These are phyloP conservation scores for Acanthamoeba rhysodes DNA, from an alignment of 208 protist species.

Conservation along the genomic window DNA sequence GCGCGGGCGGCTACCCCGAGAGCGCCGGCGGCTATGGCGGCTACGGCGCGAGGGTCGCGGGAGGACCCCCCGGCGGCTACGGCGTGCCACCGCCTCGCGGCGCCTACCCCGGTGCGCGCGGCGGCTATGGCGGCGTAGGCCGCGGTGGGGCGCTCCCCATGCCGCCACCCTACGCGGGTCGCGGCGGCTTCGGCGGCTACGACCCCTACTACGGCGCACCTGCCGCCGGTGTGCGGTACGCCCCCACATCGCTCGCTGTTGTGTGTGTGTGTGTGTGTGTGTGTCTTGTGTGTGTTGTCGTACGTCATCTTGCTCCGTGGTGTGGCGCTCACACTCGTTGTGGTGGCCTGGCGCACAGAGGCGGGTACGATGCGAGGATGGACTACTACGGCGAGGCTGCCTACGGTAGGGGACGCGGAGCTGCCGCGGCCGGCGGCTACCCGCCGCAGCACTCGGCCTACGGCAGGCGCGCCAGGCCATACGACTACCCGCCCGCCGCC, in stretches of 20 bases:
- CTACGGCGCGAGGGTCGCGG: not conserved
- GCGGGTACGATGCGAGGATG: not conserved
- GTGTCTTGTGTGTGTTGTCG: not conserved
- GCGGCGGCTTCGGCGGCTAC: not conserved
- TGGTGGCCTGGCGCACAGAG: not conserved
- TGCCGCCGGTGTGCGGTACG: not conserved
- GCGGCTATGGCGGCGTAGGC: not conserved
- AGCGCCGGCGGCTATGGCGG: not conserved
- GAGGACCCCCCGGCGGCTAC: not conserved
- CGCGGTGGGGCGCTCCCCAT: not conserved
- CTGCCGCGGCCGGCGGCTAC: not conserved
- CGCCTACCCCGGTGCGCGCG: not conserved
- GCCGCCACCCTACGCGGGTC: not conserved
- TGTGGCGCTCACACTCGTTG: not conserved
- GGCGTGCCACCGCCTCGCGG: not conserved
- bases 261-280: too few species aligned
- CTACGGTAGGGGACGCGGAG: not conserved
- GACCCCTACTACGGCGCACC: not conserved
- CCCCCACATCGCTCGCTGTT: not conserved
- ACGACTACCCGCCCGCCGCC: not conserved
- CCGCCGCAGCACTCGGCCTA: constrained; percentile 3
- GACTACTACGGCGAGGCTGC: not conserved
- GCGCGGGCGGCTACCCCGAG: constrained; percentile 13
- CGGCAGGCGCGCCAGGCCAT: not conserved
- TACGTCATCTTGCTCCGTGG: too few species aligned